Evolutionary conservation across 257 asterid genomes (phyloP), one percentile per base, ranked within the genome.

Genomic region (Solanum pimpinellifolium): DNA sequence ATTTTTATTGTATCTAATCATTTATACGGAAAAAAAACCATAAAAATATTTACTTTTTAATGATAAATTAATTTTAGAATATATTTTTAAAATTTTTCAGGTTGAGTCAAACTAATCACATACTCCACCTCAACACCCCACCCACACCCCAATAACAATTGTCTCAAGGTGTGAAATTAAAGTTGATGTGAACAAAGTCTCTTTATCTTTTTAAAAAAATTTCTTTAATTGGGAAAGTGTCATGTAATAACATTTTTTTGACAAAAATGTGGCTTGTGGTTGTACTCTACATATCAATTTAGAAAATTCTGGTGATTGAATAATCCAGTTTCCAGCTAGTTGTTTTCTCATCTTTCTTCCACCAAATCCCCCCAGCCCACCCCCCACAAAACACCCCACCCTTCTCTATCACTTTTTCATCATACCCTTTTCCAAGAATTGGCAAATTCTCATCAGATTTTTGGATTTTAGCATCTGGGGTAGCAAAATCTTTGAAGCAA

Each of bases 341-440:
- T 49, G 20, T 18, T 81, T 18, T 29, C 46, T 49, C 20, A 47
- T 35, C 85, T 29, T 29, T 18, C 20, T 1, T 78, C 27, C 65
- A 46, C 66, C 84, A 46, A 78, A 49, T 4, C 91, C 10, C 62
- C 20, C 84, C 87, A 81, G 4, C 62, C 2, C 29, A 85, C 86
- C n/a, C 11, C 3, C 20, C 4, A 90, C 90, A 12, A 1, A 3
- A 12, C 37, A 42, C 39, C 83, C 8, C n/a, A 42, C 83, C 39
- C n/a, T 4, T 74, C 9, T 42, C 82, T 39, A 29, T 69, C 75
- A 29, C 76, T 69, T 69, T 72, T 46, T 33, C 83, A n/a, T 76
- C 88, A 4, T 88, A 84, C 90, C 88, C 88, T 65, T 74, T 91
- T 44, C 89, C 93, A 6, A 88, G 29, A 47, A 91, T 92, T 5